phyloP scores from a whole-genome alignment of 208 protist genomes.

The Leishmania mexicana region DNA sequence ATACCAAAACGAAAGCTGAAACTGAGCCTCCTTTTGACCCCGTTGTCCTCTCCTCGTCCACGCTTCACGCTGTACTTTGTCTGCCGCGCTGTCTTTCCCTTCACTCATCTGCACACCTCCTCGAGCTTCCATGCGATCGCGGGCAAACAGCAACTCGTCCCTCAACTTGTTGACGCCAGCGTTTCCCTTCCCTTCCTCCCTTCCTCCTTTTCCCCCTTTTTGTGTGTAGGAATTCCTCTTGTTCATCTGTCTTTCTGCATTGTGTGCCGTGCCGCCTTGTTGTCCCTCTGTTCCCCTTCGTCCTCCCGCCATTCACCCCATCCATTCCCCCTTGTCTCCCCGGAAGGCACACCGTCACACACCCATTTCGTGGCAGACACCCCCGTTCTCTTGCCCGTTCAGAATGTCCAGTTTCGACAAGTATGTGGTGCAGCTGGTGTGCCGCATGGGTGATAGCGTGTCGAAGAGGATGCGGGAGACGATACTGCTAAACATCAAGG shows the following conservation, averaged over 20 bases:
- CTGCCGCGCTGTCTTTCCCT: not conserved
- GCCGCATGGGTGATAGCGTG: slow-evolving; percentile 26
- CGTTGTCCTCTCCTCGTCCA: not conserved
- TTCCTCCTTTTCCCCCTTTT: not conserved
- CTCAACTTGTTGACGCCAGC: not conserved
- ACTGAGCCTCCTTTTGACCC: not conserved
- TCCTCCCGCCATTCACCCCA: not conserved
- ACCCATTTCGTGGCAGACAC: not conserved
- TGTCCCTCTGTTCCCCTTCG: not conserved
- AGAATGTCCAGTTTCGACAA: slow-evolving; percentile 83
- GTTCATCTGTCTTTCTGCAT: not conserved
- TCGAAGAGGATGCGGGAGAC: slow-evolving; percentile 36
- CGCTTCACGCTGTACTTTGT: not conserved
- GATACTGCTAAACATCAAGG: slow-evolving; percentile 52
- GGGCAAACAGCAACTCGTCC: not conserved
- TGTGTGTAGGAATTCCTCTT: not conserved
- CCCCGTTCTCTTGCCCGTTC: too few species aligned
- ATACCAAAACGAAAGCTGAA: not conserved
- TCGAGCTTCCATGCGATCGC: not conserved
- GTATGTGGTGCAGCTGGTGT: slow-evolving; percentile 55
- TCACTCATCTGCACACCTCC: not conserved
- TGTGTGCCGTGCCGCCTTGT: not conserved
- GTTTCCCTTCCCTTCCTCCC: not conserved
- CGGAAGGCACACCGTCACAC: not conserved
- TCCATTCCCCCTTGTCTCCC: not conserved